phyloP scores from a whole-genome alignment of 1,139 yeast species.

The Yarrowia galli region DNA sequence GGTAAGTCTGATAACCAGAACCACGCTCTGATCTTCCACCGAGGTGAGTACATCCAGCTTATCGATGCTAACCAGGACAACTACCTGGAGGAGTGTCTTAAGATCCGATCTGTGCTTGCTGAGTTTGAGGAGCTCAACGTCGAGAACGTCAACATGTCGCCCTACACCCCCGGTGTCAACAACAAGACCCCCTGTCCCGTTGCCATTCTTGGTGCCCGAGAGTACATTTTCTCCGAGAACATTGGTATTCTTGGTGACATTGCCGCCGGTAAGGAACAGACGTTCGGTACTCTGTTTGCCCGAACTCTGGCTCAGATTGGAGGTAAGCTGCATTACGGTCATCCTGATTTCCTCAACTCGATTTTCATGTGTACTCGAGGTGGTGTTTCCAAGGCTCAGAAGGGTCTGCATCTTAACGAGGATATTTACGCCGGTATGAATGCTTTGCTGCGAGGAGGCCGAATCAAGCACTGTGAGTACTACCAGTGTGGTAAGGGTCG shows the following conservation, averaged over 20 bases:
- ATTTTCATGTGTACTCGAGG: constrained; percentile 97
- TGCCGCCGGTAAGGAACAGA: constrained; percentile 99
- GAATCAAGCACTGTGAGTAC: constrained; percentile 98
- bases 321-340: constrained; percentile 99
- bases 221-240: constrained; percentile 97
- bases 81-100: constrained; percentile 96
- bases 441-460: constrained; percentile 96
- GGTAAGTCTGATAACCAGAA: constrained; percentile 99
- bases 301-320: constrained; percentile 98
- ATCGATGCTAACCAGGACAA: constrained; percentile 99
- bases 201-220: constrained; percentile 99
- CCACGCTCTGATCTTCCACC: constrained; percentile 94
- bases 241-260: constrained; percentile 99
- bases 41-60: constrained; percentile 98
- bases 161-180: constrained; percentile 39
- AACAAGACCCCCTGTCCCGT: constrained; percentile 62
- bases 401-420: constrained; percentile 97
- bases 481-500: constrained; percentile 99
- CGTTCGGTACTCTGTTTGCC: constrained; percentile 97
- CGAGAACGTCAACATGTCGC: constrained; percentile 54
- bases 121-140: constrained; percentile 95
- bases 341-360: constrained; percentile 97
- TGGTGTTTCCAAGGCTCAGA: constrained; percentile 99
- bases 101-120: constrained; percentile 95
- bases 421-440: constrained; percentile 99